A percentile compares a stretch with the other conserved stretches of the same genome.
These are phyloP conservation scores for Elongisporangium undulatum DNA, from an alignment of 352 stramenopile genomes.

Conservation along the genomic window DNA sequence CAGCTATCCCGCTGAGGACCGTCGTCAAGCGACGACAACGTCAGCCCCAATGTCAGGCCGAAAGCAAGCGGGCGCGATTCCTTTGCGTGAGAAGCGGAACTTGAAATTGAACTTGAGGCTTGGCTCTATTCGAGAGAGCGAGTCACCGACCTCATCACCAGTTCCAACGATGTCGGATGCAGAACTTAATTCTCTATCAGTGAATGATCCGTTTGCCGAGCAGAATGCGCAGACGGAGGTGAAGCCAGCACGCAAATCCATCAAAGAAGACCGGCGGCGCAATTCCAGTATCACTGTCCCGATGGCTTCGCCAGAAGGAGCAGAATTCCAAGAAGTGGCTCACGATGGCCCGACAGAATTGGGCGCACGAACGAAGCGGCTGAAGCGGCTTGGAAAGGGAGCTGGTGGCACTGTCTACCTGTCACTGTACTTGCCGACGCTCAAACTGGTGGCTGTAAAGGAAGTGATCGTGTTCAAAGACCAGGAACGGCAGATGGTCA, in stretches of 20 bases:
- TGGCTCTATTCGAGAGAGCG: not conserved
- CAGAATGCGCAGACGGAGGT: not conserved
- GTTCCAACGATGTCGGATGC: not conserved
- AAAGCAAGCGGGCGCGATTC: not conserved
- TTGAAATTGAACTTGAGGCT: not conserved
- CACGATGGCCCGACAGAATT: conserved; percentile 66
- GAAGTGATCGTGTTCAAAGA: conserved; percentile 80
- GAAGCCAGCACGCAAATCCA: not conserved
- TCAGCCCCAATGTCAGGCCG: not conserved
- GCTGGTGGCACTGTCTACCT: conserved; percentile 83
- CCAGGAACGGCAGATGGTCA: conserved; percentile 77
- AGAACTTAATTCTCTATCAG: not conserved
- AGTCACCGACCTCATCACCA: not conserved
- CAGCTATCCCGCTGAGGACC: not conserved
- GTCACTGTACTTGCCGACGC: conserved; percentile 71
- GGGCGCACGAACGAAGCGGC: conserved; percentile 49
- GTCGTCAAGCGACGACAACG: not conserved
- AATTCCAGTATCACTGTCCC: conserved; percentile 53
- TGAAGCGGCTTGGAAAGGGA: conserved; percentile 77
- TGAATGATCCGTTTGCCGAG: not conserved
- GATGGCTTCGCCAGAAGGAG: conserved; percentile 58
- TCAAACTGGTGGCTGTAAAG: conserved; percentile 87
- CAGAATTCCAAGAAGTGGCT: conserved; percentile 69
- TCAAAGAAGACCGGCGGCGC: conserved; percentile 15
- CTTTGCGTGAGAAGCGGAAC: not conserved